A percentile compares a stretch with the other conserved stretches of the same genome.
phyloP scores from a whole-genome alignment of 805 yeast genomes.

The Myxozyma neotropica region DNA sequence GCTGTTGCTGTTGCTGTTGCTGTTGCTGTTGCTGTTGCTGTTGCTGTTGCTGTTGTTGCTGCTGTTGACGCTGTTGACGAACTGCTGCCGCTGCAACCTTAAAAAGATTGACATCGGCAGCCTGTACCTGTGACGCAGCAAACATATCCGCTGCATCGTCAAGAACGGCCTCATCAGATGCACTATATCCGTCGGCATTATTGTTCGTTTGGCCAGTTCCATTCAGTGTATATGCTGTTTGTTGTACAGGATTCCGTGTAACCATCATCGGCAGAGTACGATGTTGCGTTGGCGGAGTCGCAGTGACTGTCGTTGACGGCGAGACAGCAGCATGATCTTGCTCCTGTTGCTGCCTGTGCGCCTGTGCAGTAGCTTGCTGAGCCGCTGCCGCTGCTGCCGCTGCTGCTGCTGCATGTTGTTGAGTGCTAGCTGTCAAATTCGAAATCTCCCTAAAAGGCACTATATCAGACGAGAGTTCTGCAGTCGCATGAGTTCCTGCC shows the following conservation, averaged over 20 bases:
- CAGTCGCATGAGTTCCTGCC: conserved; percentile 14
- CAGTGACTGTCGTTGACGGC: background rate
- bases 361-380: conserved; percentile 1
- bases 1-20: background rate
- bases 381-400: conserved; percentile 3
- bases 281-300: background rate
- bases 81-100: conserved; percentile 15
- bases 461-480: conserved; percentile 18
- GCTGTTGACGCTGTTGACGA: conserved; percentile 4
- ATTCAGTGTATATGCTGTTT: background rate
- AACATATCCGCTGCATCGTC: conserved; percentile 4
- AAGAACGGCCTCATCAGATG: background rate
- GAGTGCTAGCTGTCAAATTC: conserved; percentile 4
- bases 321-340: background rate
- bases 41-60: conserved; percentile 8
- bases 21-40: conserved; percentile 9
- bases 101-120: conserved; percentile 12
- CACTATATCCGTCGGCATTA: background rate
- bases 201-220: background rate
- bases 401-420: conserved; percentile 4
- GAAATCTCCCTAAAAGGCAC: conserved; percentile 9
- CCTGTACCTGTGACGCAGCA: conserved; percentile 6
- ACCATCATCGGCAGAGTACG: background rate
- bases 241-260: background rate
- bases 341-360: conserved; percentile 7